phyloP scores from a whole-genome alignment of 305 asterid species.

The Fraxinus nigra region DNA sequence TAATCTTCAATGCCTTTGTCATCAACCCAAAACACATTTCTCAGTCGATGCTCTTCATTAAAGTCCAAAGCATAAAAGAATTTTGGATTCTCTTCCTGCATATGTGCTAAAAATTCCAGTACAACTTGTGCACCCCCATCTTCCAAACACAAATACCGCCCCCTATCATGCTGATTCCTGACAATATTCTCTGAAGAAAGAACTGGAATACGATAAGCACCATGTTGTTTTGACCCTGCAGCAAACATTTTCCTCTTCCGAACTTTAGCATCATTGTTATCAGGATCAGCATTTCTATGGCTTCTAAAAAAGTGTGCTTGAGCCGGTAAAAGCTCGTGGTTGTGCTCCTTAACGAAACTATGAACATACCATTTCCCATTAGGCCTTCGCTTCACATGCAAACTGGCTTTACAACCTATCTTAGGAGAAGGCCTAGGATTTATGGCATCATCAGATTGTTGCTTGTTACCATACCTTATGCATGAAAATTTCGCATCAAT shows the following conservation, averaged over 20 bases:
- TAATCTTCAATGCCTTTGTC: slow-evolving; percentile 78
- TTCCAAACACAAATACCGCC: slow-evolving; percentile 72
- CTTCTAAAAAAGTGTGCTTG: slow-evolving; percentile 85
- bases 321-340: slow-evolving; percentile 87
- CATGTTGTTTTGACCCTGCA: slow-evolving; percentile 44
- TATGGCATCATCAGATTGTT: slow-evolving; percentile 83
- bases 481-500: slow-evolving; percentile 94
- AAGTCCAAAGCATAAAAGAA: slow-evolving; percentile 77
- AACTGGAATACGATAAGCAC: slow-evolving; percentile 51
- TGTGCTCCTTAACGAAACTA: slow-evolving; percentile 76
- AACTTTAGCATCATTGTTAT: slow-evolving; percentile 42
- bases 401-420: slow-evolving; percentile 93
- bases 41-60: slow-evolving; percentile 78
- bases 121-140: slow-evolving; percentile 73
- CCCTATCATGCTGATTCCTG: slow-evolving; percentile 76
- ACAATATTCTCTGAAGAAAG: slow-evolving; percentile 48
- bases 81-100: slow-evolving; percentile 79
- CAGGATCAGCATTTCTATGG: slow-evolving; percentile 58
- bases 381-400: slow-evolving; percentile 81
- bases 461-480: slow-evolving; percentile 90
- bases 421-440: slow-evolving; percentile 92
- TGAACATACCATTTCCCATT: slow-evolving; percentile 81
- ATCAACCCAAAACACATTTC: slow-evolving; percentile 96
- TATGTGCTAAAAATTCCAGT: slow-evolving; percentile 63
- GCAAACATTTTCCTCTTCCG: slow-evolving; percentile 59